Evolutionary conservation across 2,329 filamentous ascomycete species (phyloP).

Genomic region (Xylariaceae sp.): DNA sequence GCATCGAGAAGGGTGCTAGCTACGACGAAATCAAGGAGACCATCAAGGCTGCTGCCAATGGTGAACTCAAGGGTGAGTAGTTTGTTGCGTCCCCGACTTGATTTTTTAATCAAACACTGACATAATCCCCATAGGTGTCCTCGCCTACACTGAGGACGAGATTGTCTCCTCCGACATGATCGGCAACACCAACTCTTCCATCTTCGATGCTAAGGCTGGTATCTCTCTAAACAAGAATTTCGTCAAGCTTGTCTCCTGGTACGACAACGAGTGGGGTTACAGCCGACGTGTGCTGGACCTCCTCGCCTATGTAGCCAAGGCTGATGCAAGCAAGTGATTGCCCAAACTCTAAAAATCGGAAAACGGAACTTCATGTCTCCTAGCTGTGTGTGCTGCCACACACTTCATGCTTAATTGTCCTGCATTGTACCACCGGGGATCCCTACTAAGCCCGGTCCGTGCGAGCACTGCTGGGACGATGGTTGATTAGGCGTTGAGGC

Average conservation of each 20-base stretch:
- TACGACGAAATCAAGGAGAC: conserved; percentile 91
- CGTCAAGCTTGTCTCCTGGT: conserved; percentile 97
- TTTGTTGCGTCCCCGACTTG: not conserved
- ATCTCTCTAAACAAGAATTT: conserved; percentile 98
- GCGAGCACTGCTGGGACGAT: not conserved
- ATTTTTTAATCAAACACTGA: not conserved
- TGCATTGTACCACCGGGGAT: conserved; percentile 4
- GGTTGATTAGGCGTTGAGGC: conserved; percentile 9
- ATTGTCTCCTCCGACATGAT: conserved; percentile 91
- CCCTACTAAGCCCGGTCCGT: conserved; percentile 6
- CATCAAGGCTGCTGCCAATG: conserved; percentile 82
- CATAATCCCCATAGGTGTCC: conserved; percentile 55
- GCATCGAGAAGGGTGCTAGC: conserved; percentile 80
- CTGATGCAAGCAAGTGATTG: conserved; percentile 53
- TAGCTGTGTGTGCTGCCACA: not conserved
- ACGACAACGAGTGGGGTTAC: conserved; percentile 99
- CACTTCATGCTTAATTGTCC: not conserved
- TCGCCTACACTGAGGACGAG: conserved; percentile 95
- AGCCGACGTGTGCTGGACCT: conserved; percentile 90
- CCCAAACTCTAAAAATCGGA: conserved; percentile 24
- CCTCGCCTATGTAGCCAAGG: conserved; percentile 71
- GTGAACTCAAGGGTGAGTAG: conserved; percentile 73
- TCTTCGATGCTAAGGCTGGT: conserved; percentile 99
- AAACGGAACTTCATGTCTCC: not conserved
- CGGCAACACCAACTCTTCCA: conserved; percentile 89